Conservation (phyloP, 441 rosid genomes). For the Syzygium malaccense region DNA sequence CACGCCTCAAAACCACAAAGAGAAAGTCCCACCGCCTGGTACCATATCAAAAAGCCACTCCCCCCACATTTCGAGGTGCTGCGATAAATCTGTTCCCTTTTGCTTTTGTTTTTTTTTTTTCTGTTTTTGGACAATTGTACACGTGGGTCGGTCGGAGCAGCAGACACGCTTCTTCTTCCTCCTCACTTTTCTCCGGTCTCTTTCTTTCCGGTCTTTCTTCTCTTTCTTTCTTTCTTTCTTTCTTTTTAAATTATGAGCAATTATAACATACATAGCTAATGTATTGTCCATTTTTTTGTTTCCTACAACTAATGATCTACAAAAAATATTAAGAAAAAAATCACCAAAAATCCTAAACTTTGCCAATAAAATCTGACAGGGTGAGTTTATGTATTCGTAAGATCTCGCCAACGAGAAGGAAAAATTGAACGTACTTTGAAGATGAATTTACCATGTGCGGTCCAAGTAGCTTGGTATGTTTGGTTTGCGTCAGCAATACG, state of each 20-base stretch:
- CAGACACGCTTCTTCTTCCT: background rate
- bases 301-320: background rate
- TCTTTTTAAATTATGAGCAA: background rate
- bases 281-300: background rate
- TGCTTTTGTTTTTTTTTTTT: background rate
- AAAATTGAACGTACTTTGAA: background rate
- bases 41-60: background rate
- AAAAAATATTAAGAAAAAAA: background rate
- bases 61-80: no score
- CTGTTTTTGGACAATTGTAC: background rate
- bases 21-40: background rate
- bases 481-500: background rate
- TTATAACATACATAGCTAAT: no score
- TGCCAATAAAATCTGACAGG: background rate
- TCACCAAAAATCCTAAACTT: no score
- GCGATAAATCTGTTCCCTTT: background rate
- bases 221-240: fast-evolving
- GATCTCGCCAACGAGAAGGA: background rate
- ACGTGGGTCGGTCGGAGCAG: background rate
- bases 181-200: fast-evolving
- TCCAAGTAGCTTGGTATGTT: background rate
- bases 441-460: background rate
- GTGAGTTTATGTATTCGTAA: background rate
- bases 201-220: fast-evolving
- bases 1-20: background rate